Conservation (phyloP, 768 basidiomycete species). For the Myochromella boudieri region DNA sequence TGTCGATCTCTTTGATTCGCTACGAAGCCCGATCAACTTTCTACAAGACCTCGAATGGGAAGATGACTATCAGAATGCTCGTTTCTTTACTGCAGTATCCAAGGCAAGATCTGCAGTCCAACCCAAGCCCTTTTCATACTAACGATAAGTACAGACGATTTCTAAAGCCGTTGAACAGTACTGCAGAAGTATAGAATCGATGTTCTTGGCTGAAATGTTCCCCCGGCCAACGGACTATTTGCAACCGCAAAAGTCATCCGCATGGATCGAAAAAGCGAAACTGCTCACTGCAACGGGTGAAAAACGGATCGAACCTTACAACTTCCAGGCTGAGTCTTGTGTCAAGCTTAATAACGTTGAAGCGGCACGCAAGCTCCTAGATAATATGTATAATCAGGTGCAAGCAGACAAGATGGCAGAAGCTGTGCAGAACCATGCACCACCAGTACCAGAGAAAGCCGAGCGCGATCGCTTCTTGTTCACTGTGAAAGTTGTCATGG, state of each 20-base stretch:
- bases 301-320: conserved; percentile 93
- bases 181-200: conserved; percentile 79
- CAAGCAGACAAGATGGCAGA: conserved; percentile 84
- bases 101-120: conserved; percentile 51
- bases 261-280: conserved; percentile 85
- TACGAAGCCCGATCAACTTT: conserved; percentile 88
- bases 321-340: conserved; percentile 90
- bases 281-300: conserved; percentile 76
- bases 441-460: conserved; percentile 72
- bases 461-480: conserved; percentile 78
- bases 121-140: neutral
- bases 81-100: conserved; percentile 86
- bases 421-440: conserved; percentile 52
- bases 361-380: conserved; percentile 84
- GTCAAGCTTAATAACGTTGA: conserved; percentile 98
- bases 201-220: conserved; percentile 96
- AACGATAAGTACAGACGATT: conserved; percentile 60
- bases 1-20: conserved; percentile 91
- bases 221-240: conserved; percentile 77
- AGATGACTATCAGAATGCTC: conserved; percentile 83
- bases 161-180: conserved; percentile 93
- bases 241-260: conserved; percentile 83
- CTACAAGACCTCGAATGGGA: conserved; percentile 91
- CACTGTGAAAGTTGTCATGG: conserved; percentile 90
- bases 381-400: conserved; percentile 92